Evolutionary conservation across 805 yeast genomes (phyloP).

Genomic region (Cyberlindnera petersonii): DNA sequence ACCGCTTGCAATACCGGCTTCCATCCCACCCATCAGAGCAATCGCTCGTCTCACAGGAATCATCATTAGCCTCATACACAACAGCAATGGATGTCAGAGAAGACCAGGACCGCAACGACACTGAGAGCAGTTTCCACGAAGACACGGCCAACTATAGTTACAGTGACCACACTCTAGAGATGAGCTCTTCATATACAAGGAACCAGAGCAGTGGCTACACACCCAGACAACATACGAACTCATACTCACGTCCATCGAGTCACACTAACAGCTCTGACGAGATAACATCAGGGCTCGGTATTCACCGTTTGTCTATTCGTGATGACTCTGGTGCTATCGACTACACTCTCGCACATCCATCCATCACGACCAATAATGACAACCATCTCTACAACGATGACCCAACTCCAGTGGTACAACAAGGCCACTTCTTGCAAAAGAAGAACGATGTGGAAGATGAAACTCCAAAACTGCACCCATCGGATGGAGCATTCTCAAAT

Average conservation of each 20-base stretch:
- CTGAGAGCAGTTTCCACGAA: not conserved
- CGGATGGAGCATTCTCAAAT: slow-evolving; percentile 3
- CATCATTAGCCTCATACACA: slow-evolving; percentile 16
- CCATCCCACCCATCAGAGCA: slow-evolving; percentile 6
- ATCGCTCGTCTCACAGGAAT: slow-evolving; percentile 18
- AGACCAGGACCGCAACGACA: too few species aligned
- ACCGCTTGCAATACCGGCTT: not conserved
- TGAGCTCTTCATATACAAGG: not conserved
- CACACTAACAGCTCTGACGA: too few species aligned
- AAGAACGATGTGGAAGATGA: slow-evolving; percentile 7
- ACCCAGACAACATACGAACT: too few species aligned
- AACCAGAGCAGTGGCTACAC: slow-evolving; percentile 2
- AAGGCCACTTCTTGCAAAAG: slow-evolving; percentile 8
- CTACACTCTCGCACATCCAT: slow-evolving; percentile 3
- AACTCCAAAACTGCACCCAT: slow-evolving; percentile 11
- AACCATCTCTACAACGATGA: slow-evolving; percentile 18
- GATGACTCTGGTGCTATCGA: slow-evolving; percentile 4
- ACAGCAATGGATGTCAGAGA: slow-evolving; percentile 29
- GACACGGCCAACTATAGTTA: not conserved
- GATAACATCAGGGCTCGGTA: slow-evolving; percentile 19
- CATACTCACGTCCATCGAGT: too few species aligned
- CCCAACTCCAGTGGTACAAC: slow-evolving; percentile 20
- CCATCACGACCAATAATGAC: too few species aligned
- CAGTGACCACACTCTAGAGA: not conserved
- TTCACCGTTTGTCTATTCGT: slow-evolving; percentile 12